Evolutionary conservation across 1,284 basidiomycete species (phyloP).

Genomic region (Golubevia sp.): DNA sequence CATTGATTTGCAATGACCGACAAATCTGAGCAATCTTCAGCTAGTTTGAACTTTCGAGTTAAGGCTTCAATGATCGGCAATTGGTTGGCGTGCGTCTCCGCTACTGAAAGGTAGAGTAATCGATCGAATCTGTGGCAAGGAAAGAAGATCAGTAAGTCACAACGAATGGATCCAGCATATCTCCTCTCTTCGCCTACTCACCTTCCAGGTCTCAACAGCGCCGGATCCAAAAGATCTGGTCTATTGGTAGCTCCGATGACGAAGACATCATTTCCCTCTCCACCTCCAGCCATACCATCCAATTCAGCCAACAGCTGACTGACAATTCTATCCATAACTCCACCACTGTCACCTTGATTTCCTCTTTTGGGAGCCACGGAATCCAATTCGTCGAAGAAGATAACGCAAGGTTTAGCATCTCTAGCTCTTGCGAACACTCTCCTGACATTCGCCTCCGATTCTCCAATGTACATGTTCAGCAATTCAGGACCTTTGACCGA

Average conservation of each 20-base stretch:
- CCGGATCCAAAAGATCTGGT: conserved; percentile 64
- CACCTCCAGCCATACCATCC: conserved; percentile 62
- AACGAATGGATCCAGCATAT: too few species aligned
- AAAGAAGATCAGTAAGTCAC: neutral
- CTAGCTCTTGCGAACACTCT: conserved; percentile 64
- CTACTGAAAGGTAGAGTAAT: conserved; percentile 94
- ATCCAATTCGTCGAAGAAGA: conserved; percentile 65
- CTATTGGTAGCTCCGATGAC: conserved; percentile 65
- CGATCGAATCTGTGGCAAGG: conserved; percentile 79
- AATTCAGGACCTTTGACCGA: conserved; percentile 65
- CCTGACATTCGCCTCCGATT: conserved; percentile 64
- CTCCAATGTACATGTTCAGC: conserved; percentile 65
- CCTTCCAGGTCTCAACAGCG: conserved; percentile 63
- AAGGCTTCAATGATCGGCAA: conserved; percentile 84
- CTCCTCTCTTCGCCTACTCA: conserved; percentile 14
- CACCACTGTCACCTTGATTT: conserved; percentile 65
- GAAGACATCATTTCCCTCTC: conserved; percentile 62
- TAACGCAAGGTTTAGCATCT: conserved; percentile 64
- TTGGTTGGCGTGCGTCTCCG: conserved; percentile 83
- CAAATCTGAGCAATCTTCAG: conserved; percentile 72
- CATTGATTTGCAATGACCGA: conserved; percentile 74
- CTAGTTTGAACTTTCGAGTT: conserved; percentile 87
- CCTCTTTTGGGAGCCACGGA: conserved; percentile 64
- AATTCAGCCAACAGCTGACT: conserved; percentile 64
- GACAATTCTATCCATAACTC: conserved; percentile 65